Conservation (phyloP, 2,329 filamentous ascomycete species). For the Sclerotinia nivalis region DNA sequence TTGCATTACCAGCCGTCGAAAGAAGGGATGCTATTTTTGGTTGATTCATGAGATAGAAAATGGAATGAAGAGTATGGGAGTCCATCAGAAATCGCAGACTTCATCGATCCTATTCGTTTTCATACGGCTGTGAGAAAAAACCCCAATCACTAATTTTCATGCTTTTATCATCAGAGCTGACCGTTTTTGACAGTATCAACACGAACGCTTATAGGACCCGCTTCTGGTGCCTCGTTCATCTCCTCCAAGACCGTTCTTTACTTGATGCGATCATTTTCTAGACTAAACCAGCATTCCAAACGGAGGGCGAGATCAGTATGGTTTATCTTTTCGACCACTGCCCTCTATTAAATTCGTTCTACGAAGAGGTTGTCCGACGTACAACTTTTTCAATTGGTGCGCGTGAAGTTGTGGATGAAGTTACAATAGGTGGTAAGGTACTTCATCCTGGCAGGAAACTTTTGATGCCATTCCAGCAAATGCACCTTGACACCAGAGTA, state of each 20-base stretch:
- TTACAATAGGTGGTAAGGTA: neutral
- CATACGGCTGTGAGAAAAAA: too few species aligned
- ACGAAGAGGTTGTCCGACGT: neutral
- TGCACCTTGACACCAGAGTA: neutral
- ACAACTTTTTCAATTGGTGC: neutral
- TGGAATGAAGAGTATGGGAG: too few species aligned
- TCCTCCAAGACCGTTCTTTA: neutral
- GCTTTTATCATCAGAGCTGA: too few species aligned
- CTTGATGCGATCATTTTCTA: neutral
- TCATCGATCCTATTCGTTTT: too few species aligned
- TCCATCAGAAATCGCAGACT: too few species aligned
- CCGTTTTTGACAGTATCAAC: too few species aligned
- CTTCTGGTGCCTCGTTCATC: slow-evolving; percentile 2
- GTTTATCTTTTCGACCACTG: neutral
- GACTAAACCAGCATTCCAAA: neutral
- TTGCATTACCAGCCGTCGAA: too few species aligned
- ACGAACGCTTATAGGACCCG: slow-evolving; percentile 4
- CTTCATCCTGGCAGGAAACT: neutral
- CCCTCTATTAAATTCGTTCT: neutral
- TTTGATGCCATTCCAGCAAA: neutral
- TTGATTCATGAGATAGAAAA: too few species aligned
- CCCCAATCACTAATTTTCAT: too few species aligned
- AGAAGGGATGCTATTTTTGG: too few species aligned
- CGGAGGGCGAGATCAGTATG: neutral
- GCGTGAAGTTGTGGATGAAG: neutral